Base-by-base conservation (phyloP, 371 early-diverging fungal genomes). In the Rhizopus delemar region DNA sequence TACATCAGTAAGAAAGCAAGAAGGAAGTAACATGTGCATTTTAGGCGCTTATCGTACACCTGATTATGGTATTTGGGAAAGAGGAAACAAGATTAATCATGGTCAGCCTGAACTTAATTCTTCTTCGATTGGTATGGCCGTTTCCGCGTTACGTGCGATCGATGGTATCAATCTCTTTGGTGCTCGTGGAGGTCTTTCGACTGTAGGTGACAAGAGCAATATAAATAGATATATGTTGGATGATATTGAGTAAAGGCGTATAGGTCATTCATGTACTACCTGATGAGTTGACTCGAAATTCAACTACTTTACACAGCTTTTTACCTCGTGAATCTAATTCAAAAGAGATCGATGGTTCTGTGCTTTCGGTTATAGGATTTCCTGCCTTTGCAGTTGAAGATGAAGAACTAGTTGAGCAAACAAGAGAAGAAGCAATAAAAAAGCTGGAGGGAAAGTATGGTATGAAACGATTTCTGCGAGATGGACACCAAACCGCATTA, bases 41-140 rank as follows among this genome's bases (percentile, higher is more conserved):
- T 39, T 16, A 76, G 77, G 73, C 9, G 81, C 81, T 32, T 79
- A 85, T 63, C 80, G 90, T 46, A 93, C 93, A 0, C 93, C 93
- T 1, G 95, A 94, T 58, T 93, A 90, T 68, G 93, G 93, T 41
- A 88, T 91, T 51, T 93, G 95, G 95, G 95, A 94, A 69, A 78
- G 95, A 51, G 95, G 95, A 41, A 90, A 93, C 74, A 94, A 94
- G 70, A 85, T 88, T 51, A 94, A 94, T 63, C 92, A 93, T 69
- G 95, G 93, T 6, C 77, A 85, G 56, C 90, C 93, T 1, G 95
- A 94, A 66, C 66, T 94, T 55, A 94, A 94, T 62, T 91, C 90
- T 1, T 92, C 92, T 1, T 88, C 89, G 7, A 91, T 94, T 52
- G 95, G 95, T 46, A 94, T 94, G 91, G 92, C 85, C 3, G 87